Conservation (phyloP, 495 filamentous ascomycete genomes). For the Durotheca rogersii region DNA sequence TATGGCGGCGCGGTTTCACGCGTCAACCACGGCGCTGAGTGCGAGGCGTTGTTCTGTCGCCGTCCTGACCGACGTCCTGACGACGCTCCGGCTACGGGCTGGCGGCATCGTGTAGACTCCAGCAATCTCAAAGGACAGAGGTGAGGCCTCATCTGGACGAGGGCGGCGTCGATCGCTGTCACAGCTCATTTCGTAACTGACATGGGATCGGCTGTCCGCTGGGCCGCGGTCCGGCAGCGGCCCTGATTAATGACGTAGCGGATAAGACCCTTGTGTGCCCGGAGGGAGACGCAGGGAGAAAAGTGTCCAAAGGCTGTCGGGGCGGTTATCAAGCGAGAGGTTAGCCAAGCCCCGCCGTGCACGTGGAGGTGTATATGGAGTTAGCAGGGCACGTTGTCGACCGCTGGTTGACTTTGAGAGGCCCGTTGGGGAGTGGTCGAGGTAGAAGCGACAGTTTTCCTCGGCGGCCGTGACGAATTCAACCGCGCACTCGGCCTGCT, state of each 20-base stretch:
- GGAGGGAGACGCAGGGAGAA: constrained; percentile 43
- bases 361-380: constrained; percentile 36
- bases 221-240: constrained; percentile 27
- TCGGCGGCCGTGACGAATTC: constrained; percentile 30
- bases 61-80: constrained; percentile 41
- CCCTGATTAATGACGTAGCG: constrained; percentile 31
- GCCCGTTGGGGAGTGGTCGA: constrained; percentile 33
- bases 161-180: constrained; percentile 12
- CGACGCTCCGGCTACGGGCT: constrained; percentile 46
- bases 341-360: too few relatives aligned
- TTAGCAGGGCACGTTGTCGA: constrained; percentile 4
- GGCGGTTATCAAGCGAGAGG: constrained; percentile 45
- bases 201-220: constrained; percentile 28
- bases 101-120: constrained; percentile 51
- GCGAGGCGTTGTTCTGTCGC: constrained; percentile 31
- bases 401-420: constrained; percentile 21
- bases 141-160: constrained; percentile 3
- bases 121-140: constrained; percentile 35
- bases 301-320: constrained; percentile 48
- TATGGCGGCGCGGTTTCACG: constrained; percentile 41
- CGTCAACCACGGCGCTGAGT: constrained; percentile 42
- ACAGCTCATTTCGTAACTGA: constrained; percentile 17
- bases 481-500: constrained; percentile 9
- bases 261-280: constrained; percentile 24
- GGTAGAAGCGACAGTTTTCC: constrained; percentile 14